Evolutionary conservation across 352 stramenopile species (phyloP), one percentile per base, ranked within the genome.

Genomic region (Globisporangium yorkense): DNA sequence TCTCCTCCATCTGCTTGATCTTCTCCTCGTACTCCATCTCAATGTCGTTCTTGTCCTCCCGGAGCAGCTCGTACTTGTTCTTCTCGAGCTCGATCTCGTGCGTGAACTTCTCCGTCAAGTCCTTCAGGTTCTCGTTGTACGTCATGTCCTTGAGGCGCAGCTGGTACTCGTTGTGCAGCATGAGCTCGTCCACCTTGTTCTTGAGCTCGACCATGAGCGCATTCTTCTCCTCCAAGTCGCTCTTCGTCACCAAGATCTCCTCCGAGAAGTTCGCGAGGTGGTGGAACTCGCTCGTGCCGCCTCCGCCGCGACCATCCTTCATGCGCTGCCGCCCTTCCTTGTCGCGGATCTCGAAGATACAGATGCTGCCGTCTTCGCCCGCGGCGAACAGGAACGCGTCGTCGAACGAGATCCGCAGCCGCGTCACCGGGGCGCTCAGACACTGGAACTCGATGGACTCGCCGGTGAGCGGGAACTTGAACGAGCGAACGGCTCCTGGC

Each of bases 91-190:
- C 94, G 63, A 98, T 67, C 56, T 98, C 93, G 20, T 93, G 80
- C 1, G 80, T 93, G 62, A 96, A 98, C 64, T 97, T 97, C 63
- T 98, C 88, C 1, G 86, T 96, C 2, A 96, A 74, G 57, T 98
- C 94, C 65, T 98, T 98, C 49, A 98, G 96, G 56, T 98, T 97
- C 61, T 98, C 94, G 49, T 87, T 90, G 72, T 97, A 97, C 65
- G 96, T 97, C 74, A 98, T 97, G 60, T 98, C 92, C 56, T 98
- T 97, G 33, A 98, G 66, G 4, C 94, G 80, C 41, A 98, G 67
- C 54, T 98, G 90, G 57, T 98, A 98, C 49, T 98, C 94, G 61
- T 98, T 98, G 61, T 98, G 89, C 6, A 97, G 70, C 15, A 79
- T 94, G 21, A 98, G 72, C 50, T 98, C 93, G 27, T 98, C 92